Percentiles rank a stretch among this genome's conserved stretches.
phyloP scores from a whole-genome alignment of 805 yeast species.

The Aciculoconidium aculeatum region DNA sequence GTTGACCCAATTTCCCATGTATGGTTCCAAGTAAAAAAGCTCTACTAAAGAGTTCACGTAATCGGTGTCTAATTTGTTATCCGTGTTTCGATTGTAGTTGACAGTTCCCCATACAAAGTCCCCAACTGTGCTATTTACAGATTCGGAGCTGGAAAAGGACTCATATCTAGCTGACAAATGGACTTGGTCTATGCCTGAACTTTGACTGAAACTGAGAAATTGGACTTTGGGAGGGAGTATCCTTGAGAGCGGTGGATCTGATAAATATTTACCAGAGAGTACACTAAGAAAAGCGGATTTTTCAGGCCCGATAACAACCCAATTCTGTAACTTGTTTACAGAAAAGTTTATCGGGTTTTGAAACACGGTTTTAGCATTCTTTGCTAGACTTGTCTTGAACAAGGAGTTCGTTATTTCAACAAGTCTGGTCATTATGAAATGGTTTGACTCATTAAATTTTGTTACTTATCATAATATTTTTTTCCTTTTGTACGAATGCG shows the following conservation, averaged over 20 bases:
- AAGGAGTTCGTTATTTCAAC: slow-evolving; percentile 18
- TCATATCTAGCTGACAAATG: slow-evolving; percentile 90
- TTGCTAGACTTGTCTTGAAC: slow-evolving; percentile 12
- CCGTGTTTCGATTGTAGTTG: slow-evolving; percentile 39
- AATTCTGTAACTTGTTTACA: slow-evolving; percentile 18
- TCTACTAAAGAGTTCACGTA: slow-evolving; percentile 40
- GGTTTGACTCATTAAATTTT: neutral
- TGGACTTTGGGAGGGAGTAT: slow-evolving; percentile 45
- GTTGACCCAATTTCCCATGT: slow-evolving; percentile 73
- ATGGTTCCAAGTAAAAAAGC: slow-evolving; percentile 47
- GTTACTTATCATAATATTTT: slow-evolving; percentile 2
- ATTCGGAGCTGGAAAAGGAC: slow-evolving; percentile 37
- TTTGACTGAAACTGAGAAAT: slow-evolving; percentile 30
- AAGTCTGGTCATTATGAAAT: slow-evolving; percentile 10
- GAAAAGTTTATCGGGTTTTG: slow-evolving; percentile 22
- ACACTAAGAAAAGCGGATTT: slow-evolving; percentile 52
- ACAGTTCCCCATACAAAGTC: slow-evolving; percentile 53
- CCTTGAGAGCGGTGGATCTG: slow-evolving; percentile 49
- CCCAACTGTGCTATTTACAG: slow-evolving; percentile 12
- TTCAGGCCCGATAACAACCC: slow-evolving; percentile 34
- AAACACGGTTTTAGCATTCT: slow-evolving; percentile 14
- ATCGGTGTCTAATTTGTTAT: slow-evolving; percentile 8
- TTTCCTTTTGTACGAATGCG: too few species aligned
- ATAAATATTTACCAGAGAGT: slow-evolving; percentile 49
- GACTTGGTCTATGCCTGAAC: slow-evolving; percentile 40